Evolutionary conservation across 768 basidiomycete species (phyloP).

Genomic region (Amyloporia xantha): DNA sequence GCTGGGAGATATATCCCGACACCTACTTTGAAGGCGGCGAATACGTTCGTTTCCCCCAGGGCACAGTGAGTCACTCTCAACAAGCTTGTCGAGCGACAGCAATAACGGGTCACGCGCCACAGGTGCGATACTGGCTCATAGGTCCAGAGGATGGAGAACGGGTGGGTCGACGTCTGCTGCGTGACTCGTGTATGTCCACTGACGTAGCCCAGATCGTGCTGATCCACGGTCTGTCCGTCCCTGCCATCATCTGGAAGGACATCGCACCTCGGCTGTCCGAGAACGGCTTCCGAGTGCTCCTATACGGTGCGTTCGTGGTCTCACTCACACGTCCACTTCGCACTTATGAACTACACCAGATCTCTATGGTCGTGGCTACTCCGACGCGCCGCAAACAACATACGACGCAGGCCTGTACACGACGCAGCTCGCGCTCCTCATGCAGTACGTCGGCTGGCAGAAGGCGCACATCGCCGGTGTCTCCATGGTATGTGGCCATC

Average conservation of each 20-base stretch:
- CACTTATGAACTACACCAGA: conserved; percentile 42
- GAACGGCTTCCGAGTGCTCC: conserved; percentile 61
- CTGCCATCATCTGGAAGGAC: conserved; percentile 67
- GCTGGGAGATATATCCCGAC: conserved; percentile 71
- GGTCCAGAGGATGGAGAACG: conserved; percentile 67
- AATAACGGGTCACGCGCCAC: conserved; percentile 57
- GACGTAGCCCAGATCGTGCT: conserved; percentile 49
- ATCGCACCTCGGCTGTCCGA: conserved; percentile 56
- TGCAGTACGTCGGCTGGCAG: conserved; percentile 74
- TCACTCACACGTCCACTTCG: neutral
- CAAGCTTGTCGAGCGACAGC: conserved; percentile 14
- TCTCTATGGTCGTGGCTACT: conserved; percentile 80
- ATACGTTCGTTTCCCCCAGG: conserved; percentile 61
- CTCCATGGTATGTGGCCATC: conserved; percentile 58
- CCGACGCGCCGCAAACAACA: conserved; percentile 63
- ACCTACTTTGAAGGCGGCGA: conserved; percentile 57
- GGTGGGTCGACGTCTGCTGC: conserved; percentile 30
- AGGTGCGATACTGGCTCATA: conserved; percentile 60
- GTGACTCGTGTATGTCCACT: neutral
- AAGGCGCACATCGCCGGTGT: conserved; percentile 58
- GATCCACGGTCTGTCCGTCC: conserved; percentile 72
- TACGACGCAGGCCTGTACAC: conserved; percentile 59
- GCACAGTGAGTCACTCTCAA: conserved; percentile 37
- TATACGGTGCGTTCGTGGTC: conserved; percentile 50
- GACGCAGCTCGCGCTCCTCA: conserved; percentile 70